Evolutionary conservation across 805 yeast genomes (phyloP), one percentile per base, ranked within the genome.

Genomic region (Yarrowia alimentaria): DNA sequence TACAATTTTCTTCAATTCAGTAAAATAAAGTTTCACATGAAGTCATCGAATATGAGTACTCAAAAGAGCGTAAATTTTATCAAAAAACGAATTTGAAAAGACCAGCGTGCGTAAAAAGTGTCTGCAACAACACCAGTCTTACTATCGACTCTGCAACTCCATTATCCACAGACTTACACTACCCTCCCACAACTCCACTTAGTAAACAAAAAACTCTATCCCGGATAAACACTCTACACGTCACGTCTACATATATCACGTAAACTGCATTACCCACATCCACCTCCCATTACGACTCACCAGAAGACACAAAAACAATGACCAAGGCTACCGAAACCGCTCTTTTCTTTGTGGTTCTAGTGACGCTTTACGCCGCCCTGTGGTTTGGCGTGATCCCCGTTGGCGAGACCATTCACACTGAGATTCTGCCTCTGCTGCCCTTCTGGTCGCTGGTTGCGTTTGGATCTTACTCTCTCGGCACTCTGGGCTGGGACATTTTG

Each of bases 371-470:
- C 66, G 67, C 74, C 58, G 74, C 79, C 3, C 68, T 81, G 20
- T 64, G 64, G 54, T 57, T 70, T 13, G 81, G 80, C 12, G 72
- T 74, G 31, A 67, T 83, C 52, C 88, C 88, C 34, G 66, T 76
- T 5, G 70, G 79, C 7, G 65, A 63, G n/a, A 57, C 63, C 24
- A 59, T 82, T 57, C 74, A 71, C 40, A 60, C 68, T 20, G 80
- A 80, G 57, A 74, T 82, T 43, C 66, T 83, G 55, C 88, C 88
- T 8, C 80, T 72, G 53, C 59, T 83, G 53, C 89, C 89, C 25
- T 81, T 75, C 72, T 83, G 88, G 89, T 75, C 71, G 0, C 68
- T 83, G 55, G 84, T 83, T 26, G 60, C 82, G 1, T 81, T 82
- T 63, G 89, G 89, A 21, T 70, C 83, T 30, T 83, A 80, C 60